Evolutionary conservation across 1,139 yeast genomes (phyloP).

Genomic region (Pichia sp.): DNA sequence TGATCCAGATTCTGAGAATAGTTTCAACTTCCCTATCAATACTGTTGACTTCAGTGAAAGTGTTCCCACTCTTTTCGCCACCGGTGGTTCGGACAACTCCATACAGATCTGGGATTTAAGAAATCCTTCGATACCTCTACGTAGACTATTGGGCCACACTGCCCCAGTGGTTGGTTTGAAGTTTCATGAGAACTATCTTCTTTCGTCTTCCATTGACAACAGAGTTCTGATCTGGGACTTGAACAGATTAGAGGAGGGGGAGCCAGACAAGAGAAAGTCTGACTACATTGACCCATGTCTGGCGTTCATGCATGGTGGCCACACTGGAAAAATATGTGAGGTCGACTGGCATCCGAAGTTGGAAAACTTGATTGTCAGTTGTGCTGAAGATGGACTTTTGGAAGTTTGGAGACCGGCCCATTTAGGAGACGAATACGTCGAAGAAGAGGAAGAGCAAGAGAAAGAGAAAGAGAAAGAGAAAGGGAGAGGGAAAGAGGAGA

Average conservation of each 20-base stretch:
- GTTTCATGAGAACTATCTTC: conserved; percentile 36
- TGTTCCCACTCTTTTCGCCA: conserved; percentile 41
- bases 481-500: conserved; percentile 33
- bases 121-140: conserved; percentile 43
- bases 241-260: conserved; percentile 44
- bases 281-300: conserved; percentile 57
- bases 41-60: conserved; percentile 49
- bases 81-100: conserved; percentile 52
- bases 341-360: conserved; percentile 48
- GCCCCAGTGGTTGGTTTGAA: conserved; percentile 31
- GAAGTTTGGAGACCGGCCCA: conserved; percentile 55
- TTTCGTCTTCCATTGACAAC: conserved; percentile 50
- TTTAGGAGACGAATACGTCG: conserved; percentile 43
- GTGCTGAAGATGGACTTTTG: conserved; percentile 51
- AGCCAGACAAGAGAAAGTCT: conserved; percentile 32
- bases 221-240: conserved; percentile 51
- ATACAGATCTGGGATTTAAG: conserved; percentile 50
- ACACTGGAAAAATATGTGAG: conserved; percentile 50
- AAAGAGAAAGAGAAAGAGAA: conserved; percentile 37
- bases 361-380: conserved; percentile 41
- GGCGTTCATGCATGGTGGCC: conserved; percentile 56
- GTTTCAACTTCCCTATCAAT: conserved; percentile 35
- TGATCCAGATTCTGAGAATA: conserved; percentile 30
- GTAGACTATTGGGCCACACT: conserved; percentile 50
- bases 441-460: conserved; percentile 38